Evolutionary conservation across 805 yeast species (phyloP).

Genomic region (Saccharomycopsis sp.): DNA sequence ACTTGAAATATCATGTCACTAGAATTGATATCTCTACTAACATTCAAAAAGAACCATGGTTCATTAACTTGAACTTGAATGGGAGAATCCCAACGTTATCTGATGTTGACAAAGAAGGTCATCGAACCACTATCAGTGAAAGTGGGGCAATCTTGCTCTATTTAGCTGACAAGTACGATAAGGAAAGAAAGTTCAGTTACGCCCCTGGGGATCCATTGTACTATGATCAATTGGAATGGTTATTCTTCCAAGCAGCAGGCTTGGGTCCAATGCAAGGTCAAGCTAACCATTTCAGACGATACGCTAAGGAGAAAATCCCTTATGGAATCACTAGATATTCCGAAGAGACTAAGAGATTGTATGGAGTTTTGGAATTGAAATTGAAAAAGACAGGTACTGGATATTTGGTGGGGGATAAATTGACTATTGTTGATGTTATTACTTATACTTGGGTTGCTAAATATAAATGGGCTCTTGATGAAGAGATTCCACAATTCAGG

Average conservation of each 20-base stretch:
- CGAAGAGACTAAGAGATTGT: constrained; percentile 46
- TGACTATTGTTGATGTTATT: constrained; percentile 53
- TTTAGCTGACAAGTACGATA: constrained; percentile 55
- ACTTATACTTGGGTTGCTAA: constrained; percentile 40
- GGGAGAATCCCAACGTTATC: constrained; percentile 56
- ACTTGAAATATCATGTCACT: constrained; percentile 30
- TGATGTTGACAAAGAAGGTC: constrained; percentile 34
- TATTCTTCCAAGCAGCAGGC: constrained; percentile 51
- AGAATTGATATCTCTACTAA: constrained; percentile 35
- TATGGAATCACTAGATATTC: constrained; percentile 47
- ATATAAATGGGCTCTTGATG: constrained; percentile 25
- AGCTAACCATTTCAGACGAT: constrained; percentile 39
- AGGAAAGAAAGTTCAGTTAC: constrained; percentile 37
- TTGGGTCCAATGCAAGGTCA: constrained; percentile 62
- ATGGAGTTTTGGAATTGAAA: constrained; percentile 46
- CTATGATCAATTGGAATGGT: constrained; percentile 47
- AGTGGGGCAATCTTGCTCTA: constrained; percentile 57
- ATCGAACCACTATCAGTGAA: constrained; percentile 42
- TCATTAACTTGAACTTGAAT: constrained; percentile 48
- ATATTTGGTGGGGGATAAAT: constrained; percentile 52
- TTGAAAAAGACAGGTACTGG: constrained; percentile 42
- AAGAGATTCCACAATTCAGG: constrained; percentile 34
- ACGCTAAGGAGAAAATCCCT: constrained; percentile 44
- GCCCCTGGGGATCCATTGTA: constrained; percentile 34
- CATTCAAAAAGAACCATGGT: constrained; percentile 53